phyloP scores from a whole-genome alignment of 2,329 filamentous ascomycete species.

The Scedosporium apiospermum region DNA sequence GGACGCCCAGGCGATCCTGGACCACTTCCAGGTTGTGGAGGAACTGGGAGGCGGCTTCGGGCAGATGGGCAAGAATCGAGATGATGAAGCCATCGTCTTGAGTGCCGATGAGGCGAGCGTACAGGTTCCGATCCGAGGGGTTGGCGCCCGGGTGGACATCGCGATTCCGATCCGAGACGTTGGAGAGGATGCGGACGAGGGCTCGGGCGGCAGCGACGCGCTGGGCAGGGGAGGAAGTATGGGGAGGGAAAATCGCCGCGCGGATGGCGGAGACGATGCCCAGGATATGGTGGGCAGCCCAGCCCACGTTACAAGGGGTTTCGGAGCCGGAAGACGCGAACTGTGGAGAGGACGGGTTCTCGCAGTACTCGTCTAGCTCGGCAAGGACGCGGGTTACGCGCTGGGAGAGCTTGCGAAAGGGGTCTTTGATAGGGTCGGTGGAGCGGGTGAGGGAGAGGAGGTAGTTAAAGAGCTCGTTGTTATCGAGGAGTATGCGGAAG shows the following conservation, averaged over 20 bases:
- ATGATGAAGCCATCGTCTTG: conserved; percentile 34
- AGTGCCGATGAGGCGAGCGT: conserved; percentile 36
- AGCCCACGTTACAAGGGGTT: conserved; percentile 29
- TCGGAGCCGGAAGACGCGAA: conserved; percentile 14
- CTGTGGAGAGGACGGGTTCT: not conserved
- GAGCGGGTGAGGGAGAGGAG: conserved; percentile 37
- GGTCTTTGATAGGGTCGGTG: conserved; percentile 32
- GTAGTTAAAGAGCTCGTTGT: conserved; percentile 45
- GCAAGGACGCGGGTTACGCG: conserved; percentile 37
- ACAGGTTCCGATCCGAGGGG: conserved; percentile 34
- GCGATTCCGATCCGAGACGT: conserved; percentile 30
- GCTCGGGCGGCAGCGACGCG: conserved; percentile 35
- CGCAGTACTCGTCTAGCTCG: conserved; percentile 26
- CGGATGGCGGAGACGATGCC: conserved; percentile 33
- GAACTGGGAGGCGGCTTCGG: conserved; percentile 33
- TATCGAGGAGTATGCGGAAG: conserved; percentile 43
- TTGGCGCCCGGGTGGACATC: conserved; percentile 22
- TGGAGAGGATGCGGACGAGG: conserved; percentile 36
- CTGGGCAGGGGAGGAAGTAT: conserved; percentile 26
- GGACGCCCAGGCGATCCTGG: conserved; percentile 20
- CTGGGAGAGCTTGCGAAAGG: conserved; percentile 37
- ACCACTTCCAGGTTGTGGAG: conserved; percentile 26
- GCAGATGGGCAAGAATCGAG: conserved; percentile 31
- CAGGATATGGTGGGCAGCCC: conserved; percentile 39
- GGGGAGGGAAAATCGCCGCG: conserved; percentile 26